These are phyloP conservation scores for Didymosphaeria variabile DNA, from an alignment of 2,329 filamentous ascomycete genomes.

Conservation along the genomic window DNA sequence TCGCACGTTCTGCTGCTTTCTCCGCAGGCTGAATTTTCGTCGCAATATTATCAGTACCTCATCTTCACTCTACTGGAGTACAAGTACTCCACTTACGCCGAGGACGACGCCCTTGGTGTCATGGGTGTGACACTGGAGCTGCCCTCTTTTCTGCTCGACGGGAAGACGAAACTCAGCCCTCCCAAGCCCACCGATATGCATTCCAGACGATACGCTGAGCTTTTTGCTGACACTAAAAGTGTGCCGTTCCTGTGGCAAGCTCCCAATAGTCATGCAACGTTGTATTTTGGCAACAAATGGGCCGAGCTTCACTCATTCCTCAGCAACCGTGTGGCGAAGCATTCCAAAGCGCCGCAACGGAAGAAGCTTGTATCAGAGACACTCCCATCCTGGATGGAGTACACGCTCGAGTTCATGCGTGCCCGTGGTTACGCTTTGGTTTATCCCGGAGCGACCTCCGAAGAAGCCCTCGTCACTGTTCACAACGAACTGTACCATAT, in stretches of 20 bases:
- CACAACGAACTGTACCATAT: slow-evolving; percentile 77
- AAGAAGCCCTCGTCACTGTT: slow-evolving; percentile 71
- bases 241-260: slow-evolving; percentile 84
- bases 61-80: slow-evolving; percentile 82
- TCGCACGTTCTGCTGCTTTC: slow-evolving; percentile 87
- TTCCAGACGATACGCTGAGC: slow-evolving; percentile 37
- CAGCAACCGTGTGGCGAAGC: slow-evolving; percentile 64
- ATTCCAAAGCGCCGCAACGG: slow-evolving; percentile 29
- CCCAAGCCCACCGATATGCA: slow-evolving; percentile 54
- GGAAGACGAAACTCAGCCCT: slow-evolving; percentile 62
- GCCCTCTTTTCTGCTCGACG: slow-evolving; percentile 71
- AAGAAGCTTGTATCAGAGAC: slow-evolving; percentile 66
- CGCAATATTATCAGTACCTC: slow-evolving; percentile 85
- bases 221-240: slow-evolving; percentile 38
- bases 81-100: slow-evolving; percentile 68
- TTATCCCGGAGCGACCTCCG: slow-evolving; percentile 70
- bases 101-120: slow-evolving; percentile 63
- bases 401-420: slow-evolving; percentile 78
- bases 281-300: slow-evolving; percentile 90
- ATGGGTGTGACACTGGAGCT: slow-evolving; percentile 83
- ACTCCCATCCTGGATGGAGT: slow-evolving; percentile 80
- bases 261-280: slow-evolving; percentile 80
- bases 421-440: slow-evolving; percentile 80
- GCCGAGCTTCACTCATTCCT: slow-evolving; percentile 83
- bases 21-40: slow-evolving; percentile 79